Percentiles rank a stretch among this genome's conserved stretches.
Evolutionary conservation across 2,329 filamentous ascomycete species (phyloP).

Genomic region (Penicillium sp.): DNA sequence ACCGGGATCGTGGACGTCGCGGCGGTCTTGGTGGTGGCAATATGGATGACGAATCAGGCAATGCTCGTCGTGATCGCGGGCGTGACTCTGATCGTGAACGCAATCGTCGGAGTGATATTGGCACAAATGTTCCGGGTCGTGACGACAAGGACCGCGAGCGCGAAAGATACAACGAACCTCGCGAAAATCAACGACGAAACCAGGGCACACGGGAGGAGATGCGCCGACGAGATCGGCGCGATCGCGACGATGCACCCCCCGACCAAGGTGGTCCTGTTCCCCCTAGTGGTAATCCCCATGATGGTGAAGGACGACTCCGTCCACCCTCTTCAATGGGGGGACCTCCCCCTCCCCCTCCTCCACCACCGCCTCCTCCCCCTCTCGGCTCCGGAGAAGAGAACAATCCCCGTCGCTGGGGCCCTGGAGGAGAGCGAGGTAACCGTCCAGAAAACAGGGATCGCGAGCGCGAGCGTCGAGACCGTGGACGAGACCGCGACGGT

Average conservation of each 20-base stretch:
- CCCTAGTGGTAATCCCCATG: conserved; percentile 12
- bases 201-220: conserved; percentile 30
- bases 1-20: conserved; percentile 29
- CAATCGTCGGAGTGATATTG: conserved; percentile 29
- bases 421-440: conserved; percentile 32
- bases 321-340: conserved; percentile 30
- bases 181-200: conserved; percentile 13
- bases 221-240: conserved; percentile 31
- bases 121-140: conserved; percentile 12
- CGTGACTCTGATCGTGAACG: conserved; percentile 31
- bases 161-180: conserved; percentile 13
- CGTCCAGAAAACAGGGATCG: conserved; percentile 24
- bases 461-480: conserved; percentile 17
- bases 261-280: conserved; percentile 14
- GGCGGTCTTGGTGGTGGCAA: conserved; percentile 10
- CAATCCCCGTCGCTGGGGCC: conserved; percentile 32
- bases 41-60: conserved; percentile 24
- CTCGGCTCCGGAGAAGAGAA: conserved; percentile 18
- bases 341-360: conserved; percentile 24
- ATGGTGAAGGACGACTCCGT: conserved; percentile 30
- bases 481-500: conserved; percentile 27
- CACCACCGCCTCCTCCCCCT: conserved; percentile 23
- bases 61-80: conserved; percentile 28
- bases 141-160: conserved; percentile 20
- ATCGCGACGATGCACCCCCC: conserved; percentile 29